Evolutionary conservation across 75 land plant genomes (phyloP), one percentile per base, ranked within the genome.

Genomic region (Picea sitchensis): DNA sequence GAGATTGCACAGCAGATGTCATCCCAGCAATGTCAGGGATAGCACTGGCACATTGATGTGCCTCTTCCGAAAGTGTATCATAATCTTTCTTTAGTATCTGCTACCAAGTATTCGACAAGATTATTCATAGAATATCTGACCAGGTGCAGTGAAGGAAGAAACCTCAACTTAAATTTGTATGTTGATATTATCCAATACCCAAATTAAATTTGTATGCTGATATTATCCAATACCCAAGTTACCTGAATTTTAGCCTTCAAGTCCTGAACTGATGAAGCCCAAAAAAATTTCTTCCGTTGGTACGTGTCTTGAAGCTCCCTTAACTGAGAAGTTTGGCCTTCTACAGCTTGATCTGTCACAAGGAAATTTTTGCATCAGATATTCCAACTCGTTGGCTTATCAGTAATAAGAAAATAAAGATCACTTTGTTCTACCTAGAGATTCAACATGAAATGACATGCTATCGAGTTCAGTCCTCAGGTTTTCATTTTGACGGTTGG

Each of bases 401-500:
- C 23, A 44, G 54, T 44, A n/a, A 20, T 18, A 44, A 71, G 51
- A 71, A 71, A 71, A 1, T 26, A 18, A 41, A 71, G 47, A 71
- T 38, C 1, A 38, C 23, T 44, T 20, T 21, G 11, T 71, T 71
- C 30, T 20, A 96, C 98, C 99, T 61, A 87, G 89, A 14, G 88
- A 78, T 36, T 90, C 88, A 65, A 85, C 81, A 36, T 80, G 68
- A 63, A 92, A 85, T 2, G 85, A 77, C 81, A 83, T 90, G 47
- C 82, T 83, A 68, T 87, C 89, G 34, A 94, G 90, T 62, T 96
- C 98, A 87, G 83, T 88, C 62, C 84, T 92, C n/a, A 96, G 79
- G 82, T 84, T 94, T 80, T 96, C 92, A 68, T 89, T 82, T 82
- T 92, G 89, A 73, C 92, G 90, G 78, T 94, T 94, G 20, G 99